phyloP scores from a whole-genome alignment of 495 filamentous ascomycete species.

The Talaromyces trachyspermus region DNA sequence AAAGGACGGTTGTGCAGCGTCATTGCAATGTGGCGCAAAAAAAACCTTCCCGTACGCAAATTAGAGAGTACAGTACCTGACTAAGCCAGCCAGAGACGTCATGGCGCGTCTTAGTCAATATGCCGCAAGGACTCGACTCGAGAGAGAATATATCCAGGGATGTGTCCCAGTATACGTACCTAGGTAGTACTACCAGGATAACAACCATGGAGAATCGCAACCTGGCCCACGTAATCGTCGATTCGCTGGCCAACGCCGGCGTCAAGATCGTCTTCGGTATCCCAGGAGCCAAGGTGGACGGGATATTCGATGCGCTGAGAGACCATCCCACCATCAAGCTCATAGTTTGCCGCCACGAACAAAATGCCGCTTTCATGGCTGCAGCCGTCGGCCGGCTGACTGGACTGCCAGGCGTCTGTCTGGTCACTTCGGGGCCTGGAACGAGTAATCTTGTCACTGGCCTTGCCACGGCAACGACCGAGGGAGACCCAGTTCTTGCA shows the following conservation, averaged over 20 bases:
- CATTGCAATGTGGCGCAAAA: too few relatives aligned
- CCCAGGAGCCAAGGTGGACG: constrained; percentile 8
- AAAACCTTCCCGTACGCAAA: too few relatives aligned
- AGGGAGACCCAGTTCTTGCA: constrained; percentile 6
- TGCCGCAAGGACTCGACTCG: too few relatives aligned
- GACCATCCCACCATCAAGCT: constrained; percentile 26
- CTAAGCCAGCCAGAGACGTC: too few relatives aligned
- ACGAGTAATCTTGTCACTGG: constrained; percentile 55
- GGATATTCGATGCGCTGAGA: constrained; percentile 6
- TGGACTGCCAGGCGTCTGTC: constrained; percentile 51
- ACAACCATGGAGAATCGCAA: constrained; percentile 10
- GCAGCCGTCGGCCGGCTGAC: constrained; percentile 56
- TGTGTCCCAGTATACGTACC: too few relatives aligned
- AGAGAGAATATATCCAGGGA: too few relatives aligned
- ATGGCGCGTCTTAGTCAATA: too few relatives aligned
- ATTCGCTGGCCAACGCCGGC: constrained; percentile 30
- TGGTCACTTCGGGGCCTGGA: constrained; percentile 57
- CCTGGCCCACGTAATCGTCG: constrained; percentile 28
- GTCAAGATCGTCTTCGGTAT: constrained; percentile 31
- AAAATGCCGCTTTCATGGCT: constrained; percentile 60
- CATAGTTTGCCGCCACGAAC: constrained; percentile 54
- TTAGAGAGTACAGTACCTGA: too few relatives aligned
- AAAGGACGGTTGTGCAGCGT: too few relatives aligned
- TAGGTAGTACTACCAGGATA: too few relatives aligned
- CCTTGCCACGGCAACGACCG: constrained; percentile 3